Percentiles rank a stretch among this genome's conserved stretches.
These are phyloP conservation scores for Jackrogersella multiformis DNA, from an alignment of 495 filamentous ascomycete species.

Conservation along the genomic window DNA sequence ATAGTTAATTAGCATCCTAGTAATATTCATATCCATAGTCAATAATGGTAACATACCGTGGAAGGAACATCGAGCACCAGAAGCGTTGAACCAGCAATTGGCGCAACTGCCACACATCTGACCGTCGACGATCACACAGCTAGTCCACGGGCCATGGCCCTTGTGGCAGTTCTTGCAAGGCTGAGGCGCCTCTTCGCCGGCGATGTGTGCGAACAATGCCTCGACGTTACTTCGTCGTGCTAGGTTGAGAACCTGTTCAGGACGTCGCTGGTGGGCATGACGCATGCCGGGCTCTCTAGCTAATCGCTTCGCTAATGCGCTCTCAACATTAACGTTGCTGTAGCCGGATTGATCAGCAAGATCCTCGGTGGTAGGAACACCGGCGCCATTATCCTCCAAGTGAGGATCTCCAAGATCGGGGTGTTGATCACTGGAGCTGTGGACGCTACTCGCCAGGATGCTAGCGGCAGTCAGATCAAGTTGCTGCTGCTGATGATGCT, in stretches of 20 bases:
- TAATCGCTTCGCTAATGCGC: constrained; percentile 57
- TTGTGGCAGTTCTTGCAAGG: constrained; percentile 64
- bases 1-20: constrained; percentile 6
- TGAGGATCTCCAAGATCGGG: constrained; percentile 39
- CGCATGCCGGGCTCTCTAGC: constrained; percentile 56
- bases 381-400: constrained; percentile 31
- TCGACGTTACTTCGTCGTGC: constrained; percentile 60
- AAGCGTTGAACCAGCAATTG: constrained; percentile 64
- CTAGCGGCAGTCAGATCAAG: constrained; percentile 44
- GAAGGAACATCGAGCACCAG: constrained; percentile 60
- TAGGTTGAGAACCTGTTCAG: constrained; percentile 57
- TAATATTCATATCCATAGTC: background rate
- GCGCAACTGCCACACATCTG: constrained; percentile 63
- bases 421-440: constrained; percentile 44
- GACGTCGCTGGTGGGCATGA: constrained; percentile 55
- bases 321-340: constrained; percentile 53
- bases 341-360: constrained; percentile 56
- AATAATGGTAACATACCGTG: constrained; percentile 51
- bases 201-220: constrained; percentile 60
- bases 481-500: constrained; percentile 43
- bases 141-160: constrained; percentile 60
- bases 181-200: constrained; percentile 52
- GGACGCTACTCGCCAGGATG: constrained; percentile 45
- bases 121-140: constrained; percentile 58
- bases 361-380: constrained; percentile 51